Conservation (phyloP, 2,329 filamentous ascomycete species). For the Pezicula radicicola region DNA sequence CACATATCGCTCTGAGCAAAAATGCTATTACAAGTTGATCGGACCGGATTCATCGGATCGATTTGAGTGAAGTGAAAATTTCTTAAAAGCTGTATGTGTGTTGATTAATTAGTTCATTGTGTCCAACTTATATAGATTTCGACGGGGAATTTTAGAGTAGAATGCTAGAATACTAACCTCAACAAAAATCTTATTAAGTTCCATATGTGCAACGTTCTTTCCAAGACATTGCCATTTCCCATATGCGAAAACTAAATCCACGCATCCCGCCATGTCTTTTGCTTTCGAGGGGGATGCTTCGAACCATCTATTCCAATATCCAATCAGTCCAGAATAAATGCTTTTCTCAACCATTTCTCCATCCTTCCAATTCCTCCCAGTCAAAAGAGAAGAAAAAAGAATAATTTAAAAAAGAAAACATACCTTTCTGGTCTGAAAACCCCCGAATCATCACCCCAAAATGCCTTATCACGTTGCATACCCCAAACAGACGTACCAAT, state of each 20-base stretch:
- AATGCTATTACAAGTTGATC: constrained; percentile 2
- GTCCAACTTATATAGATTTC: not conserved
- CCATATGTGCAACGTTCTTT: constrained; percentile 43
- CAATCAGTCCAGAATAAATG: not conserved
- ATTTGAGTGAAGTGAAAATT: constrained; percentile 5
- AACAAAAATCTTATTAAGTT: constrained; percentile 44
- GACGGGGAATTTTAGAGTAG: no score
- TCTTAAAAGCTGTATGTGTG: constrained; percentile 2
- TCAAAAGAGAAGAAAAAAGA: no score
- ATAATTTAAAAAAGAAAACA: not conserved
- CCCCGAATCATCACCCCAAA: constrained; percentile 34
- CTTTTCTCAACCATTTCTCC: no score
- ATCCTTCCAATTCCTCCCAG: no score
- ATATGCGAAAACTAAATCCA: constrained; percentile 37
- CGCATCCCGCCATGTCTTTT: constrained; percentile 32
- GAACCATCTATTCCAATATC: constrained; percentile 37
- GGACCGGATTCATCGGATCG: constrained; percentile 5
- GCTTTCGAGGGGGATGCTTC: constrained; percentile 28
- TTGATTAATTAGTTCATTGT: not conserved
- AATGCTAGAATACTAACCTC: constrained; percentile 38
- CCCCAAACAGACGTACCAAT: constrained; percentile 27
- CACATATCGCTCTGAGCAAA: constrained; percentile 8
- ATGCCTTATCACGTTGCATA: constrained; percentile 28
- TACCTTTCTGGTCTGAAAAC: constrained; percentile 45
- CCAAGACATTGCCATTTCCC: constrained; percentile 42